A percentile compares a stretch with the other conserved stretches of the same genome.
phyloP scores from a whole-genome alignment of 495 filamentous ascomycete genomes.

The Hyaloscypha finlandica region DNA sequence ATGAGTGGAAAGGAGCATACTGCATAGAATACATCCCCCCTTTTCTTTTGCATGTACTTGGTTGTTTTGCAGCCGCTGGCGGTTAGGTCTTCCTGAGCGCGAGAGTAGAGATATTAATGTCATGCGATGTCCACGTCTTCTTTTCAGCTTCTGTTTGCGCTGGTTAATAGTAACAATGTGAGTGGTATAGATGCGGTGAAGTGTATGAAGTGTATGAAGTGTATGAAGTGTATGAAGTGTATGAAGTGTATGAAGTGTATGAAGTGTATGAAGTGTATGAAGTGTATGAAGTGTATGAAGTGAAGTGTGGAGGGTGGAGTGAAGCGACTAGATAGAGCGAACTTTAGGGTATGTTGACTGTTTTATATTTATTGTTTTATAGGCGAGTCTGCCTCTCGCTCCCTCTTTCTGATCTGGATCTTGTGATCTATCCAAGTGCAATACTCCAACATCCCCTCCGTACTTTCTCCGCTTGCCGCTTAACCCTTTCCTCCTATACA shows the following conservation, averaged over 20 bases:
- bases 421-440: slow-evolving; percentile 1
- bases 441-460: neutral
- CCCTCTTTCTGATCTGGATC: slow-evolving; percentile 5
- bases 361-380: neutral
- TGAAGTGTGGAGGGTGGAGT: neutral
- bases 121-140: neutral
- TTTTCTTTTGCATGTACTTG: neutral
- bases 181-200: too few relatives aligned
- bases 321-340: too few relatives aligned
- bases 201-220: too few relatives aligned
- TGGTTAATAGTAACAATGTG: too few relatives aligned
- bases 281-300: neutral
- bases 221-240: too few relatives aligned
- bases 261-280: too few relatives aligned
- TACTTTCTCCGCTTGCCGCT: neutral
- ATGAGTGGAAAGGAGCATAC: neutral
- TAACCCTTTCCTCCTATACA: too few relatives aligned
- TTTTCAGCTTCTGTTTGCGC: too few relatives aligned
- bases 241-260: too few relatives aligned
- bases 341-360: neutral
- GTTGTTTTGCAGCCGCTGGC: neutral
- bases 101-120: neutral
- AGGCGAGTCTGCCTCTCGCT: neutral
- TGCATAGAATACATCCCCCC: neutral
- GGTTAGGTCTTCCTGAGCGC: too few relatives aligned